Evolutionary conservation across 169 alveolate genomes (phyloP).

Genomic region (Plasmodium sp.): DNA sequence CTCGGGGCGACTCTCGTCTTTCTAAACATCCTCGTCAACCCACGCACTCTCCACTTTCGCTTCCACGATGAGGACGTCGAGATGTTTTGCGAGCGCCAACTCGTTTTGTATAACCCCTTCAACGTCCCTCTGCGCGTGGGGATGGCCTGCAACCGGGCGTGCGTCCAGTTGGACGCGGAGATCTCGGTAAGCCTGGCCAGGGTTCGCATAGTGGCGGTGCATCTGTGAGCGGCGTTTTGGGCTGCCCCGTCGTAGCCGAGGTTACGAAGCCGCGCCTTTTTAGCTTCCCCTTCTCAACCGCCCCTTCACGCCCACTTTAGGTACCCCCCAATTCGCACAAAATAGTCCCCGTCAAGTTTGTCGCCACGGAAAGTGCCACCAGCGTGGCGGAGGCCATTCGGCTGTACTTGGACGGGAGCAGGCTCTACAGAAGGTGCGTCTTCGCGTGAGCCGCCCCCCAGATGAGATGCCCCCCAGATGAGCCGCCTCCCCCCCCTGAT

Average conservation of each 20-base stretch:
- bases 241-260: no score
- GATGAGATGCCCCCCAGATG: not conserved
- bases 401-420: slow-evolving; percentile 16
- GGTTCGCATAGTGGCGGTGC: not conserved
- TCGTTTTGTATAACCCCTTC: slow-evolving; percentile 48
- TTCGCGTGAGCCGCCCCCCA: no score
- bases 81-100: slow-evolving; percentile 15
- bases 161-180: not conserved
- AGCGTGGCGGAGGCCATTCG: slow-evolving; percentile 11
- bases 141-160: not conserved
- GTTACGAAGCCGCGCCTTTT: no score
- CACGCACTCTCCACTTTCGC: not conserved
- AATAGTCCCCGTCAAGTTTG: slow-evolving; percentile 32
- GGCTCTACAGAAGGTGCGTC: slow-evolving; percentile 50
- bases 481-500: not conserved
- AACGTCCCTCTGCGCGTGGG: not conserved
- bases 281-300: not conserved
- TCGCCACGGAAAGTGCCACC: slow-evolving; percentile 4
- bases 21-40: slow-evolving; percentile 7
- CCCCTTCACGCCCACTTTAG: not conserved
- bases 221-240: not conserved
- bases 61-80: slow-evolving; percentile 1
- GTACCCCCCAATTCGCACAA: slow-evolving; percentile 12
- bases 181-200: not conserved
- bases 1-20: slow-evolving; percentile 11